Conservation (phyloP, 495 filamentous ascomycete genomes). For the Penicillium riverlandense region DNA sequence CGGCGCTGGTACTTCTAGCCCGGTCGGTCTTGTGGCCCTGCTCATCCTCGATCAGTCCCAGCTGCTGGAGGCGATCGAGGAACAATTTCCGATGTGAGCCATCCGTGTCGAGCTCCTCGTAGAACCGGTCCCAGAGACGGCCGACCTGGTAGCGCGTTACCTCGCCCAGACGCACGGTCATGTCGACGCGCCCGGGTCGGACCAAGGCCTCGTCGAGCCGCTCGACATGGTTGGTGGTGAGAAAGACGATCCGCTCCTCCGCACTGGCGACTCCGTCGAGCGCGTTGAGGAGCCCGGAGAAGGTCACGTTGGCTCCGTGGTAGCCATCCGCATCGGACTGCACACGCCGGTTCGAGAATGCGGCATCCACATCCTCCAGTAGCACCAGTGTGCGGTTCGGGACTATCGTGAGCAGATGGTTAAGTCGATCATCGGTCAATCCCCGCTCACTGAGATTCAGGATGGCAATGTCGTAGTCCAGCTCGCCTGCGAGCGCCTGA, state of each 20-base stretch:
- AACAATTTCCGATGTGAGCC: constrained; percentile 42
- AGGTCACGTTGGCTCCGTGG: constrained; percentile 83
- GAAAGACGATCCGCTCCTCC: constrained; percentile 86
- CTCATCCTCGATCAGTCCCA: constrained; percentile 47
- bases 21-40: constrained; percentile 30
- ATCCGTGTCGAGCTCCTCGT: constrained; percentile 67
- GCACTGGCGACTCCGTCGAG: constrained; percentile 92
- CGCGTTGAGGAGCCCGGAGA: constrained; percentile 89
- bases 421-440: constrained; percentile 86
- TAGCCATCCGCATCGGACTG: constrained; percentile 81
- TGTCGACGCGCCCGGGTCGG: constrained; percentile 85
- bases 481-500: constrained; percentile 82
- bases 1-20: constrained; percentile 62
- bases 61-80: constrained; percentile 40
- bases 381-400: constrained; percentile 80
- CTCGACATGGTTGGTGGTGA: constrained; percentile 93
- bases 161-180: constrained; percentile 84
- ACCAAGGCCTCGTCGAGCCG: constrained; percentile 84
- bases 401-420: constrained; percentile 79
- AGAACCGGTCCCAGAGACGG: constrained; percentile 92
- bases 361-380: constrained; percentile 92
- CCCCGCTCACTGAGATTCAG: constrained; percentile 90
- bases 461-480: constrained; percentile 92
- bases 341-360: constrained; percentile 68
- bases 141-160: constrained; percentile 77